Conservation (phyloP, 2,329 filamentous ascomycete species). For the Penicillium sp. region DNA sequence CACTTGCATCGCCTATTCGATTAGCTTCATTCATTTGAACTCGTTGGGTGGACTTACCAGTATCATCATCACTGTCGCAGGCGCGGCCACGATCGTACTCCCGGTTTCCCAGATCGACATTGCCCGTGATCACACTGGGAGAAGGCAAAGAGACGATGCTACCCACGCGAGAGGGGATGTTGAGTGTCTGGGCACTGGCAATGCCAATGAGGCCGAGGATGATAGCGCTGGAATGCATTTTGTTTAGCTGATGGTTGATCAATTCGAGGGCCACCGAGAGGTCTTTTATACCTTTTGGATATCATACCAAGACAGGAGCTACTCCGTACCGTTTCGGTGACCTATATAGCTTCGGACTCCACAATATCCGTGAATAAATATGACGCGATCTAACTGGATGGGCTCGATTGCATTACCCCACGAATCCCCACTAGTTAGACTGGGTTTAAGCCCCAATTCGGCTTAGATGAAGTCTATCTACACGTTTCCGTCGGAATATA, state of each 20-base stretch:
- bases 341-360: background rate
- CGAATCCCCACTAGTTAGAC: background rate
- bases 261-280: background rate
- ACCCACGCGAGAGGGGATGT: slow-evolving; percentile 6
- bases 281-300: slow-evolving; percentile 6
- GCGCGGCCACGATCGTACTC: slow-evolving; percentile 7
- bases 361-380: slow-evolving; percentile 1
- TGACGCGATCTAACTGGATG: slow-evolving; percentile 1
- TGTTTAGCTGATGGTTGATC: background rate
- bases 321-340: background rate
- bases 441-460: background rate
- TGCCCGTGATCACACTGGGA: slow-evolving; percentile 5
- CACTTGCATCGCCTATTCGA: slow-evolving; percentile 23
- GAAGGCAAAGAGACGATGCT: slow-evolving; percentile 6
- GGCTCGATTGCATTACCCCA: background rate
- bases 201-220: slow-evolving; percentile 7
- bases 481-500: background rate
- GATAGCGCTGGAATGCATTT: slow-evolving; percentile 8
- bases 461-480: background rate
- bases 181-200: slow-evolving; percentile 8
- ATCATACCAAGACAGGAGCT: background rate
- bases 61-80: slow-evolving; percentile 6
- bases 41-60: background rate
- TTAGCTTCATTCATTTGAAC: background rate
- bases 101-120: slow-evolving; percentile 4